A percentile compares a stretch with the other conserved stretches of the same genome.
phyloP scores from a whole-genome alignment of 306 rosid species.

The Cicer yamashitae region DNA sequence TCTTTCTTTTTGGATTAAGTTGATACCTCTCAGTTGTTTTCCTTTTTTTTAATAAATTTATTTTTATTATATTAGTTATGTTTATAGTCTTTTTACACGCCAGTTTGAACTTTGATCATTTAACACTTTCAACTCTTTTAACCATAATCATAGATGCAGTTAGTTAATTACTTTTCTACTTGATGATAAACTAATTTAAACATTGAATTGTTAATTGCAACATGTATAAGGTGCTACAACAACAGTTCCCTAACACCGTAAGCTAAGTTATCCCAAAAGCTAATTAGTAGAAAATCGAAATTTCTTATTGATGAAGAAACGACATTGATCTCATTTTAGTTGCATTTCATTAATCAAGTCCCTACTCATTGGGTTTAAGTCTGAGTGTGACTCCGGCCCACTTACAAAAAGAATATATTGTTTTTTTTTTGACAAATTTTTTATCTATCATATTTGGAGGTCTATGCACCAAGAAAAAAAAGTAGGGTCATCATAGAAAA shows the following conservation, averaged over 20 bases:
- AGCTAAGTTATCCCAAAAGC: constrained; percentile 34
- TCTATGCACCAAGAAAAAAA: constrained; percentile 56
- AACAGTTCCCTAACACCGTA: constrained; percentile 11
- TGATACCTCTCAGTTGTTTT: too few species aligned
- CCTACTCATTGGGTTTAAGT: constrained; percentile 8
- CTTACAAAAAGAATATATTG: constrained; percentile 57
- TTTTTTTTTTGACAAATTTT: background rate
- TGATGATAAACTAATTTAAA: background rate
- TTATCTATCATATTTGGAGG: constrained; percentile 54
- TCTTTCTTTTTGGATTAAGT: too few species aligned
- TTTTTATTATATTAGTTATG: too few species aligned
- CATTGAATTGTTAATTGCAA: constrained; percentile 13
- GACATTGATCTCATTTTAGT: constrained; percentile 39
- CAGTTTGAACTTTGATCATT: too few species aligned
- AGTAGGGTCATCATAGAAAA: constrained; percentile 46
- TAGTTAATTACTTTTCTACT: background rate
- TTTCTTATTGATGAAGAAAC: constrained; percentile 68
- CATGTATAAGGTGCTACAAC: background rate
- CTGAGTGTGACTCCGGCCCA: constrained; percentile 53
- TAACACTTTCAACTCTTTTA: too few species aligned
- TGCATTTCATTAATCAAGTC: constrained; percentile 35
- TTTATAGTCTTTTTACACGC: too few species aligned
- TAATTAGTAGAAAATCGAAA: constrained; percentile 32
- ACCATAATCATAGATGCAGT: too few species aligned
- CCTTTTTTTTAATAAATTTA: too few species aligned